Evolutionary conservation across 805 yeast genomes (phyloP).

Genomic region (Yarrowia sp.): DNA sequence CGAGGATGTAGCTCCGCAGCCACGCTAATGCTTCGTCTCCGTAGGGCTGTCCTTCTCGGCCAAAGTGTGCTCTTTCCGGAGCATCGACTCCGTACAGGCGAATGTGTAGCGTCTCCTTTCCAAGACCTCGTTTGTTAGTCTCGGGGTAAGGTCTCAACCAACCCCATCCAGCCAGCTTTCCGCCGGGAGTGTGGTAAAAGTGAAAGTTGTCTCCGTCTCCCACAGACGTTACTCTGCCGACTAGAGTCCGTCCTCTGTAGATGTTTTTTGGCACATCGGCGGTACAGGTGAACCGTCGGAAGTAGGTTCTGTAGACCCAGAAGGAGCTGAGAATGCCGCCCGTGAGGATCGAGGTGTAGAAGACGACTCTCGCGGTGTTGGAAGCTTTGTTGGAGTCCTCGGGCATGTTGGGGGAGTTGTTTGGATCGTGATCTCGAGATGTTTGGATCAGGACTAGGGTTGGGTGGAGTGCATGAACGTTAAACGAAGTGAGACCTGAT

Average conservation of each 20-base stretch:
- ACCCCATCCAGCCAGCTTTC: slow-evolving; percentile 85
- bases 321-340: slow-evolving; percentile 44
- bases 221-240: slow-evolving; percentile 81
- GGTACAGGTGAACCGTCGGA: slow-evolving; percentile 53
- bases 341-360: slow-evolving; percentile 32
- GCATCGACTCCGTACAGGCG: slow-evolving; percentile 94
- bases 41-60: slow-evolving; percentile 85
- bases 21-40: slow-evolving; percentile 81
- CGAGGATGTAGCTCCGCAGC: slow-evolving; percentile 65
- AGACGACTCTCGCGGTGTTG: slow-evolving; percentile 18
- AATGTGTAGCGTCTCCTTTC: slow-evolving; percentile 70
- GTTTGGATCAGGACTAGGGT: slow-evolving; percentile 22
- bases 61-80: slow-evolving; percentile 93
- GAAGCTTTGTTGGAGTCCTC: slow-evolving; percentile 17
- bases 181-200: slow-evolving; percentile 92
- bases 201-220: slow-evolving; percentile 97
- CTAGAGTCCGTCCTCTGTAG: slow-evolving; percentile 48
- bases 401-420: not conserved
- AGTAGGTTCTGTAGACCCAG: slow-evolving; percentile 45
- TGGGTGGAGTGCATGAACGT: slow-evolving; percentile 17
- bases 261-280: slow-evolving; percentile 49
- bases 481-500: slow-evolving; percentile 1
- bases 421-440: slow-evolving; percentile 13
- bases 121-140: slow-evolving; percentile 46
- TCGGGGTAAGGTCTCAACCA: slow-evolving; percentile 74